Base-by-base conservation (phyloP, 345 rosid genomes). In the Camelina sativa region DNA sequence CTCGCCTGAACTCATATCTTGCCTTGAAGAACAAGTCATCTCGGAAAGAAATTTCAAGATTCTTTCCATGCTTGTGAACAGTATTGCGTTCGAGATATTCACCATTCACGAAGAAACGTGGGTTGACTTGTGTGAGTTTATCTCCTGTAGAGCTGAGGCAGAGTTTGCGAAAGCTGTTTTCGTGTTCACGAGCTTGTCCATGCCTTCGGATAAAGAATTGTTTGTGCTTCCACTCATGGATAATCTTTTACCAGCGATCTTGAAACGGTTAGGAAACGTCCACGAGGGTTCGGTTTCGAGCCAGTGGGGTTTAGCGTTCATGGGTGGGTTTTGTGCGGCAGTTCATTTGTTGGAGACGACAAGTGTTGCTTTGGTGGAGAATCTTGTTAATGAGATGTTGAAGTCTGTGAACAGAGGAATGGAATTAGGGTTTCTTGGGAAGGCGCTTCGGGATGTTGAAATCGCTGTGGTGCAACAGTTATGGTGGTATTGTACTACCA, bases 341-440 rank as follows among this genome's bases (percentile, higher is more conserved):
- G 16, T 66, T 51, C 59, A 66, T 5, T 37, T 66, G 58, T n/a
- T 50, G 12, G 34, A 52, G 71, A 51, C 71, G 59, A 51, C 46
- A 35, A 59, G 59, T 32, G 71, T 66, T 2, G 20, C 19, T 51
- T 50, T 66, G 17, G 47, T 51, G 12, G 13, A 19, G 59, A 28
- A 7, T 34, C 59, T 66, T 66, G 59, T 12, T 2, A 8, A 17
- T 66, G 46, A 51, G 57, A 66, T 66, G 71, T 20, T 66, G 44
- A 30, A 30, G 8, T 66, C 71, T 0, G 47, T 66, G 71, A 51
- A 34, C 7, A 51, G 13, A 12, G 12, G 60, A 51, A 19, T 35
- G 57, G 16, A 12, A 19, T 8, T 32, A 52, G 59, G 71, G 57
- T 20, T 66, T 51, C 2, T 50, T 2, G 20, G 4, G 32, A 37